Evolutionary conservation across 2,329 filamentous ascomycete species (phyloP).

Genomic region (Celoporthe dispersa): DNA sequence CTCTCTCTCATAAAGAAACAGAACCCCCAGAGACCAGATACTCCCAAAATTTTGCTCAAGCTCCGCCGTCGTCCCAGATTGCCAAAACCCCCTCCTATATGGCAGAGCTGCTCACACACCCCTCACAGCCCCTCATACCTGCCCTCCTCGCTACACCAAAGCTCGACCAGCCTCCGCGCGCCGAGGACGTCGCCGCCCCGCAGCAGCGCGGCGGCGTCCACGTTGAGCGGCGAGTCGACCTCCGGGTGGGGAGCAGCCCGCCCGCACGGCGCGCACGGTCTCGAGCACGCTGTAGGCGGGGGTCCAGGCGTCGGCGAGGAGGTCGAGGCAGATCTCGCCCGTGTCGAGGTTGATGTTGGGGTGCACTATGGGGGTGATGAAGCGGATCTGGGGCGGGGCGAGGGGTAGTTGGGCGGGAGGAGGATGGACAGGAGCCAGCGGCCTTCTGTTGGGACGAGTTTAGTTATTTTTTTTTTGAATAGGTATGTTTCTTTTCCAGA

Average conservation of each 20-base stretch:
- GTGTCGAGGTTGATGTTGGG: slow-evolving; percentile 73
- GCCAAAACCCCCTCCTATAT: background rate
- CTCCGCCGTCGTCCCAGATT: background rate
- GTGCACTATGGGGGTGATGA: slow-evolving; percentile 84
- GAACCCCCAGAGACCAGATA: background rate
- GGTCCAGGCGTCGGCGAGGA: slow-evolving; percentile 80
- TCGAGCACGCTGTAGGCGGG: slow-evolving; percentile 82
- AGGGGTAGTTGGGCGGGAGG: slow-evolving; percentile 78
- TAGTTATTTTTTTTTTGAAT: background rate
- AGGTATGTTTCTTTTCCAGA: background rate
- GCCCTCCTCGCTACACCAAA: slow-evolving; percentile 61
- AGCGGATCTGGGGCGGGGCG: slow-evolving; percentile 75
- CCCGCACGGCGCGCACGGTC: slow-evolving; percentile 71
- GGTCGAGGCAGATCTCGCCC: slow-evolving; percentile 92
- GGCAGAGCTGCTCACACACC: background rate
- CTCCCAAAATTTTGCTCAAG: background rate
- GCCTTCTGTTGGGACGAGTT: slow-evolving; percentile 58
- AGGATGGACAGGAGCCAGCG: slow-evolving; percentile 81
- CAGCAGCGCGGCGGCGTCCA: slow-evolving; percentile 75
- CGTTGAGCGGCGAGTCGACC: slow-evolving; percentile 76
- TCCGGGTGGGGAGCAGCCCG: slow-evolving; percentile 73
- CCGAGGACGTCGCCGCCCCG: slow-evolving; percentile 70
- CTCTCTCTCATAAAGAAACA: background rate
- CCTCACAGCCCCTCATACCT: slow-evolving; percentile 50
- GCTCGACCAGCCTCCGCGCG: slow-evolving; percentile 71